phyloP scores from a whole-genome alignment of 345 rosid species.

The Raphanus raphanistrum region DNA sequence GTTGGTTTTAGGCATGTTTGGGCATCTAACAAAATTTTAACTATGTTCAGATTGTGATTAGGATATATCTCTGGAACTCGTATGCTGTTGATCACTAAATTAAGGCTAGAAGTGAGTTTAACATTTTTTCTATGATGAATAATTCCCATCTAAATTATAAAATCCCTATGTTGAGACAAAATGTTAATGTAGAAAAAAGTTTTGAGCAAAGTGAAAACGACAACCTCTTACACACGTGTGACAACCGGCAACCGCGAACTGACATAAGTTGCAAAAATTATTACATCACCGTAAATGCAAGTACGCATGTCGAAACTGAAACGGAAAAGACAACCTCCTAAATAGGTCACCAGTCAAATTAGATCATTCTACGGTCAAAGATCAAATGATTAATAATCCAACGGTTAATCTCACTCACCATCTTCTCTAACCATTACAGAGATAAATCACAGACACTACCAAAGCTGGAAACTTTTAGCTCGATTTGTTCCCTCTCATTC shows the following conservation, averaged over 20 bases:
- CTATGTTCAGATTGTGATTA: too few relatives aligned
- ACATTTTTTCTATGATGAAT: too few relatives aligned
- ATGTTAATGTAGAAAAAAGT: too few relatives aligned
- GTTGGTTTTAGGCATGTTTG: too few relatives aligned
- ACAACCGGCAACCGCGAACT: constrained; percentile 23
- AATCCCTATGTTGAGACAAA: too few relatives aligned
- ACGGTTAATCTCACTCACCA: constrained; percentile 4
- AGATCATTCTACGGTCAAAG: neutral
- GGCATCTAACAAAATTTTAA: too few relatives aligned
- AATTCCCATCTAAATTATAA: too few relatives aligned
- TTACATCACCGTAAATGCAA: neutral
- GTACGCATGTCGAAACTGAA: neutral
- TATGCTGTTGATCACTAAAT: too few relatives aligned
- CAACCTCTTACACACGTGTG: constrained; percentile 8
- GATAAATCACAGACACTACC: neutral
- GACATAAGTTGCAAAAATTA: constrained; percentile 3
- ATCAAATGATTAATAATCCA: constrained; percentile 6
- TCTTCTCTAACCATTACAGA: neutral
- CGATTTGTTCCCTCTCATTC: constrained; percentile 30
- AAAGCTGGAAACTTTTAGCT: neutral
- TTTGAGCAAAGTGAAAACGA: neutral
- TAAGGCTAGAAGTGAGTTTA: too few relatives aligned
- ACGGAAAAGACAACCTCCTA: neutral
- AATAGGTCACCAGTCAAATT: neutral
- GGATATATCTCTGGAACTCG: too few relatives aligned